phyloP scores from a whole-genome alignment of 306 rosid genomes.

The Dalbergia cultrata region DNA sequence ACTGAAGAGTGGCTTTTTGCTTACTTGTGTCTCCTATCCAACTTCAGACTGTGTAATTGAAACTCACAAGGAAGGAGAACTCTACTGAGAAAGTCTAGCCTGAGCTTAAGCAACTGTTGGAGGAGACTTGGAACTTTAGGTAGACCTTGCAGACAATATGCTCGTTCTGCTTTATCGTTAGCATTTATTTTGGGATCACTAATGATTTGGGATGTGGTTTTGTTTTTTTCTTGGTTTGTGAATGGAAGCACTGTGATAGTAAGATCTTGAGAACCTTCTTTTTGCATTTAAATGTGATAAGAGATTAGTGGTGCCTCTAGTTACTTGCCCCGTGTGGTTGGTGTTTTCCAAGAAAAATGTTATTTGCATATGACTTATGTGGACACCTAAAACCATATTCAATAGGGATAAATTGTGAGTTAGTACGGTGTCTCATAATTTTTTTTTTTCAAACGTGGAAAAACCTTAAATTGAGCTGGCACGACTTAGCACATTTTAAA shows the following conservation, averaged over 20 bases:
- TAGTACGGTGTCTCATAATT: too few relatives aligned
- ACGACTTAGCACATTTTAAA: neutral
- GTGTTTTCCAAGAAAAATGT: neutral
- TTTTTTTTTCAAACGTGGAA: too few relatives aligned
- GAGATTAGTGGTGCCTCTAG: neutral
- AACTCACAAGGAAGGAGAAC: constrained; percentile 84
- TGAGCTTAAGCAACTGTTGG: constrained; percentile 9
- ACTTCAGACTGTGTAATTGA: constrained; percentile 75
- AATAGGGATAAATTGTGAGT: too few relatives aligned
- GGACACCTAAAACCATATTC: too few relatives aligned
- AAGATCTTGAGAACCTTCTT: constrained; percentile 20
- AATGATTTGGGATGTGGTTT: constrained; percentile 36
- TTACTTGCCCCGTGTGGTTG: neutral
- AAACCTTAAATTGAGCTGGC: too few relatives aligned
- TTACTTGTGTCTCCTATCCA: constrained; percentile 81
- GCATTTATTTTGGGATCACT: constrained; percentile 28
- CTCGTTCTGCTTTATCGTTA: constrained; percentile 41
- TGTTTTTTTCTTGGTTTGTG: constrained; percentile 22
- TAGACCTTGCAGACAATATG: constrained; percentile 31
- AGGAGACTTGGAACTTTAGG: constrained; percentile 19
- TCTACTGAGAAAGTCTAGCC: constrained; percentile 55
- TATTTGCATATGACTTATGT: too few relatives aligned
- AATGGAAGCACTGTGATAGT: constrained; percentile 31
- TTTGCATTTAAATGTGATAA: constrained; percentile 26
- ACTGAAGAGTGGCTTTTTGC: constrained; percentile 62